Conservation (phyloP, 176 grass and related monocot species). For the Paspalum vaginatum region DNA sequence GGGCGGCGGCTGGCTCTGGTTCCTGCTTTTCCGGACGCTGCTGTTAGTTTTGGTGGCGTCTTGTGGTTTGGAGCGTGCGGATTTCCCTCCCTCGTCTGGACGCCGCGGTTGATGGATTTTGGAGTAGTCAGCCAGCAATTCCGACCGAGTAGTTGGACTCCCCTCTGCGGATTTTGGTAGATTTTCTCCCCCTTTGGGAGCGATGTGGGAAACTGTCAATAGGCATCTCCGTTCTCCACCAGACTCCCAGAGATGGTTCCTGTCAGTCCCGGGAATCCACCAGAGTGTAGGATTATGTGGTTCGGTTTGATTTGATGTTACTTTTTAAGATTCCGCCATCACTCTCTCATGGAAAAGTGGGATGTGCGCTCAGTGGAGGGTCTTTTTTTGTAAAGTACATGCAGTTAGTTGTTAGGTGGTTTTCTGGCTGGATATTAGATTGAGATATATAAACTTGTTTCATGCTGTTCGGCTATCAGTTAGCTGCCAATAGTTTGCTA, state of each 20-base stretch:
- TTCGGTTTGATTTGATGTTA: conserved; percentile 31
- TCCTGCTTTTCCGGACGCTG: background rate
- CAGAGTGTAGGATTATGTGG: background rate
- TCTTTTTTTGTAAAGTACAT: conserved; percentile 39
- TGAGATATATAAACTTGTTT: conserved; percentile 42
- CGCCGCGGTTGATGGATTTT: conserved; percentile 19
- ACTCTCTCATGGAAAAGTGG: conserved; percentile 34
- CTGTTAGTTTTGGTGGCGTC: conserved; percentile 22
- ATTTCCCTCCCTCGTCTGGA: background rate
- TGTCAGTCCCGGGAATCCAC: background rate
- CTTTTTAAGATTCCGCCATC: conserved; percentile 42
- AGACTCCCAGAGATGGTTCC: background rate
- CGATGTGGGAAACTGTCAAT: background rate
- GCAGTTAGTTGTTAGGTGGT: conserved; percentile 38
- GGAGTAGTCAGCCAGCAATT: conserved; percentile 12
- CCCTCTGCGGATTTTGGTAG: background rate
- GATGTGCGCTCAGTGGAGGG: background rate
- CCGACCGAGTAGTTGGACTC: background rate
- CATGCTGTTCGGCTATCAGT: conserved; percentile 17
- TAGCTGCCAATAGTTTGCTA: background rate
- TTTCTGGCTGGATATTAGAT: conserved; percentile 41
- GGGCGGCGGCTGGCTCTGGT: background rate
- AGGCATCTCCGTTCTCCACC: background rate
- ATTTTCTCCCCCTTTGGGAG: background rate
- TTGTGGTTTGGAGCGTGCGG: background rate